Evolutionary conservation across 169 alveolate genomes (phyloP).

Genomic region (Fabrea salina): DNA sequence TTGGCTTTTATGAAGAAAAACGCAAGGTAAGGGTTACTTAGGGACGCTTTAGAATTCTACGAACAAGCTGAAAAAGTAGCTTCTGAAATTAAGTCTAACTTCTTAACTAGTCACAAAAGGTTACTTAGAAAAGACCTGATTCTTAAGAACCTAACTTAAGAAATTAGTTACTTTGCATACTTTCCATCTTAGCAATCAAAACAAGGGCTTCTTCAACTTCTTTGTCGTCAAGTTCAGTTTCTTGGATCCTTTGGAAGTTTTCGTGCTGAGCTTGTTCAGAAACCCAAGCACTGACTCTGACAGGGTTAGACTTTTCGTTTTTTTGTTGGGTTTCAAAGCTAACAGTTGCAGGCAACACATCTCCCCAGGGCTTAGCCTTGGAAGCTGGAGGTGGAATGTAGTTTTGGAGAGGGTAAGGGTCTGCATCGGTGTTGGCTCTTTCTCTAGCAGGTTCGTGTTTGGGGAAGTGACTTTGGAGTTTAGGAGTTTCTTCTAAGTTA

Average conservation of each 20-base stretch:
- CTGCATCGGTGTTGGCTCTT: slow-evolving; percentile 7
- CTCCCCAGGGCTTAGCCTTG: not conserved
- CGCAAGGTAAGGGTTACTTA: not conserved
- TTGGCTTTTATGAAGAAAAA: slow-evolving; percentile 16
- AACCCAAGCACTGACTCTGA: not conserved
- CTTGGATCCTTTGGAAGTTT: not conserved
- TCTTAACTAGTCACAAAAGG: not conserved
- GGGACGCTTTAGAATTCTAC: not conserved
- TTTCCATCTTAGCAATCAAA: not conserved
- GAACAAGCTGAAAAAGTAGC: slow-evolving; percentile 3
- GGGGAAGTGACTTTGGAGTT: not conserved
- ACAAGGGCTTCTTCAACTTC: not conserved
- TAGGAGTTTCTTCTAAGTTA: not conserved
- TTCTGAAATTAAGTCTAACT: not conserved
- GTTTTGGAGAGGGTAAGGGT: not conserved
- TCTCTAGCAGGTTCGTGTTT: not conserved
- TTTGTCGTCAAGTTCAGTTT: not conserved
- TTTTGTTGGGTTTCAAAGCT: not conserved
- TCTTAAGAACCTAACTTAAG: not conserved
- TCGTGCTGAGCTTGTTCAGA: not conserved
- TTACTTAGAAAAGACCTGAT: not conserved
- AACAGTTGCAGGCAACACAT: not conserved
- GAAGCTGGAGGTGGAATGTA: not conserved
- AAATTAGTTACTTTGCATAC: not conserved
- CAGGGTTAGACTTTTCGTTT: not conserved